phyloP scores from a whole-genome alignment of 2,329 filamentous ascomycete genomes.

The Colletotrichum sp. region DNA sequence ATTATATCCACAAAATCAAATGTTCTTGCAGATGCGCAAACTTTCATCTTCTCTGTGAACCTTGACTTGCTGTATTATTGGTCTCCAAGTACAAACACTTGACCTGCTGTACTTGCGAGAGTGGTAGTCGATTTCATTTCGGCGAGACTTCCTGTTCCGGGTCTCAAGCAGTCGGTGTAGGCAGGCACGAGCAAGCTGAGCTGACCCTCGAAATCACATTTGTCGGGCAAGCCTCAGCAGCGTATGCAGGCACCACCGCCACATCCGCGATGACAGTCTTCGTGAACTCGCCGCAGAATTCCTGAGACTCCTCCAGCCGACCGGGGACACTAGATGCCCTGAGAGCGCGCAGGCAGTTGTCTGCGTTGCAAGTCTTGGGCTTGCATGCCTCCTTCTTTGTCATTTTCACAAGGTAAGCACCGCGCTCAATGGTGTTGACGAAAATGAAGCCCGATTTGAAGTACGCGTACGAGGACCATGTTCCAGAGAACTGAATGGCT shows the following conservation, averaged over 20 bases:
- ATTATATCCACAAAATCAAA: background rate
- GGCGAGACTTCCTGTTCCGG: background rate
- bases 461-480: constrained; percentile 50
- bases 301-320: constrained; percentile 24
- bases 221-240: constrained; percentile 21
- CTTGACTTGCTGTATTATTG: background rate
- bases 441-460: constrained; percentile 46
- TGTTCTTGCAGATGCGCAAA: background rate
- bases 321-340: constrained; percentile 19
- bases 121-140: background rate
- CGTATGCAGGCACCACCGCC: constrained; percentile 23
- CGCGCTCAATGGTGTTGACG: constrained; percentile 48
- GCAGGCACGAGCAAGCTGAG: constrained; percentile 28
- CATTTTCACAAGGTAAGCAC: constrained; percentile 43
- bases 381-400: constrained; percentile 25
- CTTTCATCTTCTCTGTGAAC: background rate
- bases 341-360: constrained; percentile 27
- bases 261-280: constrained; percentile 23
- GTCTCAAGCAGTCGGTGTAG: constrained; percentile 18
- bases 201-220: constrained; percentile 26
- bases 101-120: background rate
- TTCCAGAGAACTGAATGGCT: constrained; percentile 41
- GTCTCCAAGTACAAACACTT: background rate
- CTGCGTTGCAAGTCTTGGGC: constrained; percentile 25
- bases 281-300: constrained; percentile 26